phyloP scores from a whole-genome alignment of 169 alveolate genomes.

The Plasmodium reichenowi region DNA sequence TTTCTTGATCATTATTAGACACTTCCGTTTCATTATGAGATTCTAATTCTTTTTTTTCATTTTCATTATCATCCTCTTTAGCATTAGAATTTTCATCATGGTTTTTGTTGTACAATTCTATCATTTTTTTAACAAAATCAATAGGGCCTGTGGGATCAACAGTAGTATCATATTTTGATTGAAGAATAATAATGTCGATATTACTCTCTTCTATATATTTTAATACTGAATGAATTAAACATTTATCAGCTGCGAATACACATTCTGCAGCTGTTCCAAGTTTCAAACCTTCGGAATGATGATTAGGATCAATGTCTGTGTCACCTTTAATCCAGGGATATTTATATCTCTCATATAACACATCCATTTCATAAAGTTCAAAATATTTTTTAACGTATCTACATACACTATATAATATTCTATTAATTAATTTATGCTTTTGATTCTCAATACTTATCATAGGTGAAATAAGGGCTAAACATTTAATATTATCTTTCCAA shows the following conservation, averaged over 20 bases:
- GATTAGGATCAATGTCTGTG: conserved; percentile 37
- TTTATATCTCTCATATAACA: conserved; percentile 2
- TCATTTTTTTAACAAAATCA: conserved; percentile 25
- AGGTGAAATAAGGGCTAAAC: conserved; percentile 32
- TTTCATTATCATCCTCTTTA: conserved; percentile 10
- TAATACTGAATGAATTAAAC: conserved; percentile 12
- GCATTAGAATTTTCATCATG: background rate
- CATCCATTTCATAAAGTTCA: too few relatives aligned
- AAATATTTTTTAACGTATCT: conserved; percentile 19
- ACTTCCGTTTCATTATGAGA: too few relatives aligned
- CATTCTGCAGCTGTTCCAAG: conserved; percentile 37
- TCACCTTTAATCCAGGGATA: conserved; percentile 60
- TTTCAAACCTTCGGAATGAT: conserved; percentile 26
- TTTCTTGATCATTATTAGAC: too few relatives aligned
- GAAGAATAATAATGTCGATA: conserved; percentile 40
- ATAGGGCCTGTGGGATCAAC: conserved; percentile 61
- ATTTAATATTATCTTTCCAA: conserved; percentile 41
- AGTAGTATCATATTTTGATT: conserved; percentile 43
- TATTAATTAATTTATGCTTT: conserved; percentile 37
- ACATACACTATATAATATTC: conserved; percentile 18
- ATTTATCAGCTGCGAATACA: conserved; percentile 56
- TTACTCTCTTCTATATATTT: conserved; percentile 49
- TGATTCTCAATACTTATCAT: conserved; percentile 65
- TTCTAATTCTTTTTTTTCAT: background rate
- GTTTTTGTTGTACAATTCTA: conserved; percentile 13